Evolutionary conservation across 2,329 filamentous ascomycete species (phyloP).

Genomic region (Apiospora aurea): DNA sequence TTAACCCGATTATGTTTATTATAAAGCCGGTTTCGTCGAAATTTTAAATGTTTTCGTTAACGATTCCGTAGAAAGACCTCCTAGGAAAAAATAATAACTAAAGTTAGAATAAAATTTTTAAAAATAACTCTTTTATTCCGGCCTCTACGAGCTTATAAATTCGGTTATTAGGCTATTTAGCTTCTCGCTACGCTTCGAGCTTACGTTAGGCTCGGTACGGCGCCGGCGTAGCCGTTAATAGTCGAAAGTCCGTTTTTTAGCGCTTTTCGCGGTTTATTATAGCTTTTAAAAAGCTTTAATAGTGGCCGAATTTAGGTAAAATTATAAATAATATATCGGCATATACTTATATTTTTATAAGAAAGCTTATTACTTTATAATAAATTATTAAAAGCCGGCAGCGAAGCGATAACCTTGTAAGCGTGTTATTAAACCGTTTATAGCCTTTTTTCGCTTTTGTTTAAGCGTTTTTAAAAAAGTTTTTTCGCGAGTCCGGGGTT

Average conservation of each 20-base stretch:
- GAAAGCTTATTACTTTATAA: not conserved
- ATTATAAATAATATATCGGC: not conserved
- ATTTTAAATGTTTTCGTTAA: too few relatives aligned
- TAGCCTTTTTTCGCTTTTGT: not conserved
- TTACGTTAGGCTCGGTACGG: not conserved
- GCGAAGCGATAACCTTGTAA: not conserved
- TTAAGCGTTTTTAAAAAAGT: not conserved
- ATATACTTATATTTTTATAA: not conserved
- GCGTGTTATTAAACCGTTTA: not conserved
- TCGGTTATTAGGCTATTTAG: not conserved
- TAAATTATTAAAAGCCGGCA: not conserved
- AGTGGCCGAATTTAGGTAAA: not conserved
- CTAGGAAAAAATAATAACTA: too few relatives aligned
- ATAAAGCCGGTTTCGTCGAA: too few relatives aligned
- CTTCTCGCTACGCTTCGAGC: not conserved
- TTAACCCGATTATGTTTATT: too few relatives aligned
- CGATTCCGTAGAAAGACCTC: too few relatives aligned
- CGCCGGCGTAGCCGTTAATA: not conserved
- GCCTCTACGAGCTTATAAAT: not conserved
- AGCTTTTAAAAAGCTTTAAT: not conserved
- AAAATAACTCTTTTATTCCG: not conserved
- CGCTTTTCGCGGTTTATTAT: not conserved
- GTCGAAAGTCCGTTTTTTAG: not conserved
- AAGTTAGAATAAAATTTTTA: not conserved
- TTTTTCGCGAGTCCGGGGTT: fast-evolving